phyloP scores from a whole-genome alignment of 495 filamentous ascomycete genomes.

The Aspergillus sclerotioniger region DNA sequence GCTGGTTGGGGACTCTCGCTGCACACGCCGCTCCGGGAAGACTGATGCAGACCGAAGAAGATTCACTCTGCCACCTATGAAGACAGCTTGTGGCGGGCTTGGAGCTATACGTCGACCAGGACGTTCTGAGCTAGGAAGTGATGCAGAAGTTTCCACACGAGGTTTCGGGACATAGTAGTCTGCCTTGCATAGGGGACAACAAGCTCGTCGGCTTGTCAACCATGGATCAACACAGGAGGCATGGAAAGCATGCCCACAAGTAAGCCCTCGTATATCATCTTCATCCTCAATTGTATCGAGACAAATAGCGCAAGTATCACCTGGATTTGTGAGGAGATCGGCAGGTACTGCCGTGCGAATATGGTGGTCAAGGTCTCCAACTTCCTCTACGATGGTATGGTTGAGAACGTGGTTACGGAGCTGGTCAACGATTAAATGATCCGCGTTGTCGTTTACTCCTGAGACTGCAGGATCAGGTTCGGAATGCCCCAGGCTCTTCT shows the following conservation, averaged over 20 bases:
- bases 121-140: conserved; percentile 28
- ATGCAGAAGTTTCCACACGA: conserved; percentile 38
- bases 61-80: conserved; percentile 24
- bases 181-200: conserved; percentile 95
- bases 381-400: conserved; percentile 37
- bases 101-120: conserved; percentile 25
- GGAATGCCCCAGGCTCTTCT: conserved; percentile 16
- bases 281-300: conserved; percentile 91
- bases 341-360: conserved; percentile 79
- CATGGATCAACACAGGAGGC: conserved; percentile 93
- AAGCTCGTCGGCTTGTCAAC: conserved; percentile 88
- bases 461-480: neutral
- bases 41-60: conserved; percentile 7
- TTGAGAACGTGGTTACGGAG: neutral
- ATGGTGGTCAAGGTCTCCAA: conserved; percentile 81
- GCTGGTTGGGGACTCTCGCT: neutral
- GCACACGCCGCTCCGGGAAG: conserved; percentile 7
- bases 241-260: conserved; percentile 97
- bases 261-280: conserved; percentile 90
- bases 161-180: conserved; percentile 82
- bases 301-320: conserved; percentile 95
- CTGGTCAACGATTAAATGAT: conserved; percentile 2
- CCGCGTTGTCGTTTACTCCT: neutral
- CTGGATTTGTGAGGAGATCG: conserved; percentile 80
- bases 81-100: conserved; percentile 23